These are phyloP conservation scores for Paspalum vaginatum DNA, from an alignment of 176 grass and related monocot genomes.

Conservation along the genomic window DNA sequence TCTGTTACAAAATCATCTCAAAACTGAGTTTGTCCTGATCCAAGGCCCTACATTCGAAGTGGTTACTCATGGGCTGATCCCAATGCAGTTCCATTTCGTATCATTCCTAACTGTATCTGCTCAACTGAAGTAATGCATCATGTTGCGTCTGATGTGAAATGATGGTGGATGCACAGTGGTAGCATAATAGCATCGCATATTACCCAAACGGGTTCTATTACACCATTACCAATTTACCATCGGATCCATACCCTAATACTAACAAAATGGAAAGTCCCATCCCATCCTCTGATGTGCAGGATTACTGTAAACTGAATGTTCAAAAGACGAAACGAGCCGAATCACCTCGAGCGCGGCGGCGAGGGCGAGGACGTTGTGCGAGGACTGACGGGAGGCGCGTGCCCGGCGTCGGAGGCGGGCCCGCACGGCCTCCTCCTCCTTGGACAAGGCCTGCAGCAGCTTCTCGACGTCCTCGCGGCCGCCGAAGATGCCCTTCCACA, in stretches of 20 bases:
- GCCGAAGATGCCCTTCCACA: conserved; percentile 84
- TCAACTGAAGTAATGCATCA: background rate
- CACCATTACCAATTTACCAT: background rate
- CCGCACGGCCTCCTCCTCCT: conserved; percentile 73
- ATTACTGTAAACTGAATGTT: background rate
- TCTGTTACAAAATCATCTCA: conserved; percentile 48
- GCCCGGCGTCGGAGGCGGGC: conserved; percentile 70
- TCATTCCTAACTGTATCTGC: background rate
- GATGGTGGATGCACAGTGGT: background rate
- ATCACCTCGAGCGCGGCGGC: conserved; percentile 75
- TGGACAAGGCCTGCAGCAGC: conserved; percentile 77
- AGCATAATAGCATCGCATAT: background rate
- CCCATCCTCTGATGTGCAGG: background rate
- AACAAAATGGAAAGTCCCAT: too few relatives aligned
- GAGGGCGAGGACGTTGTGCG: conserved; percentile 68
- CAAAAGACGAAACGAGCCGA: background rate
- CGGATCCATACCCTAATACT: background rate
- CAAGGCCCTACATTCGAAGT: background rate
- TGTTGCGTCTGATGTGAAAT: background rate
- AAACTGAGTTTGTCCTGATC: background rate
- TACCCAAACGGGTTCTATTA: background rate
- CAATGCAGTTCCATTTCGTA: background rate
- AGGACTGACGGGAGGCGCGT: conserved; percentile 57
- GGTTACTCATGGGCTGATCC: background rate
- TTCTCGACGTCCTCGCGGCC: conserved; percentile 80